Base-by-base conservation (phyloP, 139 green algal species). In the Micractinium conductrix region DNA sequence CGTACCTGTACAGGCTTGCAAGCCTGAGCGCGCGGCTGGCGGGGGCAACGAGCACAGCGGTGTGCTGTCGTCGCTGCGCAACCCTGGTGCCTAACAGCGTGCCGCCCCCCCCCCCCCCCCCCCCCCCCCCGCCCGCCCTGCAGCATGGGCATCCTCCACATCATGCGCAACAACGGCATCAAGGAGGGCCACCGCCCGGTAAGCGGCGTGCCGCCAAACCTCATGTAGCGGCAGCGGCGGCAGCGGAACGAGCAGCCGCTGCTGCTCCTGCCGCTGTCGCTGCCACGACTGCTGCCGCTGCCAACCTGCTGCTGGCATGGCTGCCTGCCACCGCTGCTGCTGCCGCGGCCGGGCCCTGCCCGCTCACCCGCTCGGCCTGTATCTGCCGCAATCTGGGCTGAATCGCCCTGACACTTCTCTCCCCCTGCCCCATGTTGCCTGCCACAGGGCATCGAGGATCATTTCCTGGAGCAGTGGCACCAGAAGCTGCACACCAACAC, bases 401-500 rank as follows among this genome's bases (percentile, higher is more conserved):
- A 19, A 26, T 10, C 28, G 4, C 28, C 63, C 7, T 33, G 4
- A 63, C 17, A 43, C n/a, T 17, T 22, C 24, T 8, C 6, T 30
- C 42, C 24, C 40, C 22, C 21, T 33, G 16, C 19, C 16, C 17
- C 48, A 2, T 19, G 22, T 37, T 22, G 26, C 55, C 0, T 24
- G 2, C 9, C 16, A 42, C 91, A 96, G 89, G 96, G 96, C 78
- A 94, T 97, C 55, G 94, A 98, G 72, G 91, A 96, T 84, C 80
- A 84, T 14, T 98, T 98, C 86, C 82, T 98, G 83, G 92, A 97
- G 92, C 91, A 97, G 88, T 99, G 96, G 96, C 96, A 99, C 91
- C 96, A 99, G 88, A 99, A 99, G 80, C 92, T 98, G 71, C 97
- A 99, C 92, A 99, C 99, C 93, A 99, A 99, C 93, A 99, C 97